Base-by-base conservation (phyloP, 768 basidiomycete species). In the Ramaria sp. region DNA sequence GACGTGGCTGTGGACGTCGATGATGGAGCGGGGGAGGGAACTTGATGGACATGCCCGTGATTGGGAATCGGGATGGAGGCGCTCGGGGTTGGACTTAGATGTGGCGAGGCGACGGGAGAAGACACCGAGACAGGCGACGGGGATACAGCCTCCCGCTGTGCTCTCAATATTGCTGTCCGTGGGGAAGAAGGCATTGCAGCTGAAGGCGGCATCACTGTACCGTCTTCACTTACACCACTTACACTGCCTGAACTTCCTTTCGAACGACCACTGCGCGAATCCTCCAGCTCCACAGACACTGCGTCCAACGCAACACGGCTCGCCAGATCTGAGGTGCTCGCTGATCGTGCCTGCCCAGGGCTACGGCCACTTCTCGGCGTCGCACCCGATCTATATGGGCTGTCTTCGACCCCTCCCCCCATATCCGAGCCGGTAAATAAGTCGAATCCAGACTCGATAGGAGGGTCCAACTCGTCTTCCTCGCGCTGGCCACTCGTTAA, bases 201-300 rank as follows among this genome's bases (percentile, higher is more conserved):
- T 18, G 42, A 45, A 15, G 27, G 37, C 16, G 53, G 53, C 8
- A 55, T 41, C 22, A 55, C 42, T 13, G 53, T 55, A 16, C 53
- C 53, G 10, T 55, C 53, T 20, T 55, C 53, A 36, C 53, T 55
- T 18, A 41, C 28, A 34, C 53, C 53, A 36, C 53, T 55, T 18
- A 41, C 28, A 34, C 53, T 55, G 16, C 53, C 28, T 5, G 53
- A 45, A 20, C 48, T 37, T 30, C 53, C 44, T 27, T 47, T 45
- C 9, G 53, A 55, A 27, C 28, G 28, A 20, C 28, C 34, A 55
- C 53, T 43, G 18, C 24, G 43, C 20, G 28, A 43, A 13, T 55
- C 53, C 13, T 30, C 53, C 25, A 30, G 16, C 5, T 28, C 24
- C 28, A 20, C 13, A 1, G 22, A 18, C 10, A 5, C 24, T 16